Evolutionary conservation across 31 red algal species (phyloP).

Genomic region (Porphyra umbilicalis): DNA sequence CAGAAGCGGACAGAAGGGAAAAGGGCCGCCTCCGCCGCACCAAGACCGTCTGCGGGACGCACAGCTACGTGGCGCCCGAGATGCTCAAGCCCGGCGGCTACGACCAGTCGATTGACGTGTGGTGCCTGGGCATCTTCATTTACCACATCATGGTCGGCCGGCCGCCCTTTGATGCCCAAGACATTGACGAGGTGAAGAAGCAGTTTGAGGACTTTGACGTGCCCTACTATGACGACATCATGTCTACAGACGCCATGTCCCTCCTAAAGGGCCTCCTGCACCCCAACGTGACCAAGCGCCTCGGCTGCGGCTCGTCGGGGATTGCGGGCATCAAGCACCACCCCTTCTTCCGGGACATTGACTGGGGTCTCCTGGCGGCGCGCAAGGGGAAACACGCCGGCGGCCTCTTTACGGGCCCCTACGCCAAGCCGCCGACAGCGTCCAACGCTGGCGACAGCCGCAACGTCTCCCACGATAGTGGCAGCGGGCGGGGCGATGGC

Average conservation of each 20-base stretch:
- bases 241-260: constrained; percentile 50
- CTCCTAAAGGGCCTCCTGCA: constrained; percentile 77
- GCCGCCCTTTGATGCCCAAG: constrained; percentile 58
- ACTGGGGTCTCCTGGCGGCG: constrained; percentile 60
- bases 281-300: constrained; percentile 32
- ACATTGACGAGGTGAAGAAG: constrained; percentile 55
- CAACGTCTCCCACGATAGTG: background rate
- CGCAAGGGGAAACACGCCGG: constrained; percentile 21
- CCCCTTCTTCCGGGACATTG: constrained; percentile 83
- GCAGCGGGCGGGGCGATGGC: background rate
- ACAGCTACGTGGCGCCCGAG: constrained; percentile 69
- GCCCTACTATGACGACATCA: constrained; percentile 45
- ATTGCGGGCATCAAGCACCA: constrained; percentile 68
- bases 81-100: constrained; percentile 70
- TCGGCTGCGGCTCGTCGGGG: constrained; percentile 65
- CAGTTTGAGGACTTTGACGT: constrained; percentile 61
- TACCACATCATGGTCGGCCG: constrained; percentile 92
- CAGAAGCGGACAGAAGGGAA: background rate
- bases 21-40: constrained; percentile 21
- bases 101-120: constrained; percentile 68
- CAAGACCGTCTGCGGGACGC: constrained; percentile 72
- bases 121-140: constrained; percentile 78
- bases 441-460: background rate
- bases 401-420: background rate
- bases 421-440: background rate